Evolutionary conservation across 768 basidiomycete genomes (phyloP).

Genomic region (Tephrocybe sp.): DNA sequence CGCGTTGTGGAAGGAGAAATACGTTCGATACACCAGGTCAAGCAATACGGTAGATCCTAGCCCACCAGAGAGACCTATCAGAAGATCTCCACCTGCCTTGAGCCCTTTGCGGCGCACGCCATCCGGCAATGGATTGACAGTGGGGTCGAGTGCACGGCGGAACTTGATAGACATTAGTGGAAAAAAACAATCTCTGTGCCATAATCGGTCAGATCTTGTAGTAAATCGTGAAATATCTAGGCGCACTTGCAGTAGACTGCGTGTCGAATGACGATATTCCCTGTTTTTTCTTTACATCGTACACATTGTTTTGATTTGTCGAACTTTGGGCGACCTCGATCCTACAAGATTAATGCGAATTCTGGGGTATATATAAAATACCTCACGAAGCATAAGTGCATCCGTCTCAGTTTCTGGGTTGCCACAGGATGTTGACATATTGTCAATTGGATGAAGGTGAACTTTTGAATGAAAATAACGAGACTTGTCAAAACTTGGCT

Average conservation of each 20-base stretch:
- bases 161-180: slow-evolving; percentile 63
- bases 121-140: slow-evolving; percentile 53
- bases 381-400: slow-evolving; percentile 67
- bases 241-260: slow-evolving; percentile 82
- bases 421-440: slow-evolving; percentile 49
- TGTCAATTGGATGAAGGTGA: neutral
- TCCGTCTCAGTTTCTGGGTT: slow-evolving; percentile 60
- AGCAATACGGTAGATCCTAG: slow-evolving; percentile 71
- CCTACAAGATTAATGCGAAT: slow-evolving; percentile 7
- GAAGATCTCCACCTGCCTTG: slow-evolving; percentile 65
- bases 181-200: slow-evolving; percentile 59
- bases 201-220: neutral
- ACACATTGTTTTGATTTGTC: slow-evolving; percentile 67
- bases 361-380: neutral
- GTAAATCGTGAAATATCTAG: slow-evolving; percentile 1
- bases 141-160: slow-evolving; percentile 60
- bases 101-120: slow-evolving; percentile 56
- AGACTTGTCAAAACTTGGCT: too few relatives aligned
- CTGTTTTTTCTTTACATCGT: slow-evolving; percentile 66
- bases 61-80: slow-evolving; percentile 77
- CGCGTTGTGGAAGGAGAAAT: slow-evolving; percentile 37
- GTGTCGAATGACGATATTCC: slow-evolving; percentile 73
- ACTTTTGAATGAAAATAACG: too few relatives aligned
- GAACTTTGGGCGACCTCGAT: slow-evolving; percentile 59
- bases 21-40: slow-evolving; percentile 61